Base-by-base conservation (phyloP, 2,329 filamentous ascomycete species). In the Aspergillus neotritici region DNA sequence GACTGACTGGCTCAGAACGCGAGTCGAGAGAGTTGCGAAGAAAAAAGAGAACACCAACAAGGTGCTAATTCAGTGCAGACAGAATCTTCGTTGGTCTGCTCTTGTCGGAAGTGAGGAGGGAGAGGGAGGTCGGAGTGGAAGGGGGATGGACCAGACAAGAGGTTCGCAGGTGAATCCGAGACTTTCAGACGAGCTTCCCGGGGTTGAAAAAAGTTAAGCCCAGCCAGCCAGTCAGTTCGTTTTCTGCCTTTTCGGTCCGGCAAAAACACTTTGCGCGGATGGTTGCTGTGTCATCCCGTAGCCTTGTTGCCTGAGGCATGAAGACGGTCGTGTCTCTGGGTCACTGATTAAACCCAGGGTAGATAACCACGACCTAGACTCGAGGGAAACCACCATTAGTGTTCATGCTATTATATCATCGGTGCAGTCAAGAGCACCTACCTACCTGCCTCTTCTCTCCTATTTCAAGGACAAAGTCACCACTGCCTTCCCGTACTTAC, bases 121-220 rank as follows among this genome's bases (percentile, higher is more conserved):
- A 25, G 30, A 34, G 42, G 43, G 43, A 44, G 45, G 43, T 38
- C 36, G 39, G 37, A 49, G 41, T 40, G 38, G 49, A 44, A 55
- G 48, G 51, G 44, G 48, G 50, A 53, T 49, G 52, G 37, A 42
- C n/a, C 16, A 38, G 36, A 46, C 41, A 48, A 37, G 44, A 40
- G 35, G 44, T 42, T 40, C 38, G 40, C 47, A n/a, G n/a, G n/a
- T 40, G 37, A 34, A 32, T 36, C 17, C 38, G 37, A 37, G 35
- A 46, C 39, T 41, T 52, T 38, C 21, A 25, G 21, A 25, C 21
- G 21, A 25, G 21, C 21, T 25, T 25, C 21, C 46, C 35, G 41
- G 46, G 49, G 55, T 55, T 57, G 59, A 63, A 65, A 65, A 65
- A 62, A 61, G 62, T 64, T 53, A 54, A 25, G 21, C 21, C 21